Conservation (phyloP, 352 stramenopile genomes). For the Globisporangium echinulatum region DNA sequence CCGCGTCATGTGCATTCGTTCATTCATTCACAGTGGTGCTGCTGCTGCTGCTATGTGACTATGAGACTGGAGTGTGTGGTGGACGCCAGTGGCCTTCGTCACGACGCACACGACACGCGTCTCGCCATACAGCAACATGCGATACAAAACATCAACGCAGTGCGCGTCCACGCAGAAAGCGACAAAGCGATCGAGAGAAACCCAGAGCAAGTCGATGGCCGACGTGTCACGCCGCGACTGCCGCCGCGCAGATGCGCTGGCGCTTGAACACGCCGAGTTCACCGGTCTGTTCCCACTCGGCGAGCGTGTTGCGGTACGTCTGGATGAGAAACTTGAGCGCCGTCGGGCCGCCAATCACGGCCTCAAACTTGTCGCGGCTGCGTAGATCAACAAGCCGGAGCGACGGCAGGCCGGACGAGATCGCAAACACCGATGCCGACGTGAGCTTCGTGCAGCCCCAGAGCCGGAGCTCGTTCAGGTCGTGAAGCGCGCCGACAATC, state of each 20-base stretch:
- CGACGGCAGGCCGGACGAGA: conserved; percentile 53
- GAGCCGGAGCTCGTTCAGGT: conserved; percentile 67
- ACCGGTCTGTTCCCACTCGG: conserved; percentile 64
- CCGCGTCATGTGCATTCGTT: no score
- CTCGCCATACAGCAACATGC: background rate
- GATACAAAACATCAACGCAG: background rate
- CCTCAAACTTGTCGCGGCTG: conserved; percentile 68
- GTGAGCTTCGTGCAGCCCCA: conserved; percentile 82
- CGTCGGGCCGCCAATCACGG: conserved; percentile 66
- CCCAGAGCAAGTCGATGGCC: no score
- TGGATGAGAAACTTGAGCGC: conserved; percentile 79
- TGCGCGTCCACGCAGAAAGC: background rate
- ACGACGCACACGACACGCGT: no score
- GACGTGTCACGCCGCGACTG: conserved; percentile 41
- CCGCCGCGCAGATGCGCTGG: conserved; percentile 24
- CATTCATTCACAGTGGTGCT: no score
- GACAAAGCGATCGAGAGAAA: background rate
- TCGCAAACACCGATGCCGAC: conserved; percentile 57
- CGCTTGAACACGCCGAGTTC: conserved; percentile 75
- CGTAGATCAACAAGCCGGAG: conserved; percentile 71
- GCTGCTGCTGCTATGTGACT: no score
- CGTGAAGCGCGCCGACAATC: conserved; percentile 46
- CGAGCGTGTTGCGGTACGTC: conserved; percentile 58
- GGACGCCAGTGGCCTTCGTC: no score
- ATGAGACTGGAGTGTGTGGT: no score